phyloP scores from a whole-genome alignment of 371 early-diverging fungal species.

The Basidiobolus meristosporus region DNA sequence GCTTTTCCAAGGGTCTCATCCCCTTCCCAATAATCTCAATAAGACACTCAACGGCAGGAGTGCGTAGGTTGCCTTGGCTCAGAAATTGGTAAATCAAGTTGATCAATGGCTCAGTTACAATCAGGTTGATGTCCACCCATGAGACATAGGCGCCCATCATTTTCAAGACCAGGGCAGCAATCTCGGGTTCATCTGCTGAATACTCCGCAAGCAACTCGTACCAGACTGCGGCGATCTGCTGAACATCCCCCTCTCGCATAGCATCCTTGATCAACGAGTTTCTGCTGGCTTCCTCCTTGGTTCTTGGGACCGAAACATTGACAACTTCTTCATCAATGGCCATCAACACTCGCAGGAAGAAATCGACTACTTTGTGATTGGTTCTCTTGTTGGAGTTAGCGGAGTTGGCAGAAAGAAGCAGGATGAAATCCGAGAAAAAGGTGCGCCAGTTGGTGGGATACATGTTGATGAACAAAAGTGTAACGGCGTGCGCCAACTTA shows the following conservation, averaged over 20 bases:
- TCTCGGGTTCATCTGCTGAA: constrained; percentile 19
- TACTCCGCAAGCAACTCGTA: constrained; percentile 38
- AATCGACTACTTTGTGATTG: constrained; percentile 44
- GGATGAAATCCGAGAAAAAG: constrained; percentile 72
- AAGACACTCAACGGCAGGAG: constrained; percentile 63
- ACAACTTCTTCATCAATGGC: constrained; percentile 87
- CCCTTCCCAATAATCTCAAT: constrained; percentile 78
- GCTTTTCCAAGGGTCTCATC: constrained; percentile 75
- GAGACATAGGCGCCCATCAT: constrained; percentile 43
- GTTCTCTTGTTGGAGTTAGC: constrained; percentile 10
- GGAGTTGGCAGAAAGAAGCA: constrained; percentile 18
- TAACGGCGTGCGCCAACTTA: constrained; percentile 71
- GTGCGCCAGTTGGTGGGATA: constrained; percentile 74
- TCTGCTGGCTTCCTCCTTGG: constrained; percentile 43
- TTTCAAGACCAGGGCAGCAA: constrained; percentile 38
- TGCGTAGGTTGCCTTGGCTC: constrained; percentile 26
- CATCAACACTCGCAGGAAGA: constrained; percentile 58
- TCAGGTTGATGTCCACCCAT: constrained; percentile 87
- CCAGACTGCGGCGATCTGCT: constrained; percentile 57
- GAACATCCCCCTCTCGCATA: constrained; percentile 75
- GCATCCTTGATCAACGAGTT: constrained; percentile 77
- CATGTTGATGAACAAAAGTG: constrained; percentile 57
- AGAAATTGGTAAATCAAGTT: constrained; percentile 53
- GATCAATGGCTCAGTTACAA: constrained; percentile 72
- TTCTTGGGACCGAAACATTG: constrained; percentile 46